Base-by-base conservation (phyloP, 106 monocot genomes). In the Chionographis japonica region DNA sequence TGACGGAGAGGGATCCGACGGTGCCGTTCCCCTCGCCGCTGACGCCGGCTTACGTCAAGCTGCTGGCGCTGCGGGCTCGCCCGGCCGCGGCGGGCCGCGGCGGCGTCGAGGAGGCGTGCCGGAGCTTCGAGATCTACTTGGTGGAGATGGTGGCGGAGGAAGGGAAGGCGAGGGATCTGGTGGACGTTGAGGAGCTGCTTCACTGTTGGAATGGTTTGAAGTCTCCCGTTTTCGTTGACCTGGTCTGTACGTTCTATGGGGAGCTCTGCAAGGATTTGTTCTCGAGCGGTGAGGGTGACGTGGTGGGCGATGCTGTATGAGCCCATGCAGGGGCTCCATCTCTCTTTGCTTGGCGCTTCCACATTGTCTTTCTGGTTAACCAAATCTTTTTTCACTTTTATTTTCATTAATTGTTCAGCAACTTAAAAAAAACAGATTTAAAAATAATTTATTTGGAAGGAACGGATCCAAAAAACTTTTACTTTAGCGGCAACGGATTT, bases 181-280 rank as follows among this genome's bases (percentile, higher is more conserved):
- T 52, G 71, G 89, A 89, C 58, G 86, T 89, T 50, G 93, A 94
- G 74, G 89, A 94, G 74, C 79, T 94, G 19, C 74, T 94, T 9
- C 56, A 55, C 14, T 84, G 78, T 41, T 94, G 93, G 93, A 65
- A 75, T 17, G 67, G 75, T 16, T 61, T 90, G 54, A 90, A 71
- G 58, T 82, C 72, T 20, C 93, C 89, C 8, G 79, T 84, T 4
- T 94, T 89, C 42, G 53, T 86, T 9, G 81, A 87, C 8, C 35
- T 94, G 70, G 81, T 90, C 4, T 75, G 69, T 46, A 68, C 84
- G 58, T 94, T 94, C 67, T 94, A 90, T 63, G 79, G 84, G 12
- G 84, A 89, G 61, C 63, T 94, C 9, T 94, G 93, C 64, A 86
- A 58, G 54, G 93, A 93, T 61, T 67, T 89, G 81, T 88, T 93